Base-by-base conservation (phyloP, 257 asterid species). In the Nyctanthes arbortristis region DNA sequence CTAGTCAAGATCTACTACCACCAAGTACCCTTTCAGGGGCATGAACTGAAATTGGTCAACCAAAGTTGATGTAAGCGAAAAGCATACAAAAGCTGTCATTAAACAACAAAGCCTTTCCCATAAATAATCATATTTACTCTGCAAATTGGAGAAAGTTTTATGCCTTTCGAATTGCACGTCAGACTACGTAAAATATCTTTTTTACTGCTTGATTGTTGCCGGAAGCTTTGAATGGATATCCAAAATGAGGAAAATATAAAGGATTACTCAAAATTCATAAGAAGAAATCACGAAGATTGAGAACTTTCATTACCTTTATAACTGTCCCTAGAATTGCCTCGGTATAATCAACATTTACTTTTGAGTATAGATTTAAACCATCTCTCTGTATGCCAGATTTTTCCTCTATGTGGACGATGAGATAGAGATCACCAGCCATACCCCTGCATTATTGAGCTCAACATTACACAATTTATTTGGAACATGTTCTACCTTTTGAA, bases 251-350 rank as follows among this genome's bases (percentile, higher is more conserved):
- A 52, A 52, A 3, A 52, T 22, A 59, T 24, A 16, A 55, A 70
- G 40, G 43, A 45, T 28, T 63, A 35, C 60, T 55, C 60, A 34
- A 69, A 49, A 61, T 33, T 34, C 33, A 40, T 61, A 57, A 61
- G 11, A 7, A 61, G 39, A 29, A 47, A 14, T 55, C 61, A 45
- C 18, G 30, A 3, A 69, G 9, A 29, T 30, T 63, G 40, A 66
- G 33, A 73, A 55, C 65, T 49, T 32, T 61, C 75, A 71, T 71
- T 87, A 94, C 97, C 97, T 89, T 84, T 75, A 81, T 79, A 74
- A 79, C 77, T 20, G 89, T 79, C 82, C 99, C 99, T 61, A 94
- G 79, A 77, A 94, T 87, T 79, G 96, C 99, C 80, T 88, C 95
- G 27, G 99, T 88, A 67, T 76, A 94, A 79, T 91, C 96, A 71